These are phyloP conservation scores for Chaetoceros tenuissimus DNA, from an alignment of 108 stramenopile species.

Conservation along the genomic window DNA sequence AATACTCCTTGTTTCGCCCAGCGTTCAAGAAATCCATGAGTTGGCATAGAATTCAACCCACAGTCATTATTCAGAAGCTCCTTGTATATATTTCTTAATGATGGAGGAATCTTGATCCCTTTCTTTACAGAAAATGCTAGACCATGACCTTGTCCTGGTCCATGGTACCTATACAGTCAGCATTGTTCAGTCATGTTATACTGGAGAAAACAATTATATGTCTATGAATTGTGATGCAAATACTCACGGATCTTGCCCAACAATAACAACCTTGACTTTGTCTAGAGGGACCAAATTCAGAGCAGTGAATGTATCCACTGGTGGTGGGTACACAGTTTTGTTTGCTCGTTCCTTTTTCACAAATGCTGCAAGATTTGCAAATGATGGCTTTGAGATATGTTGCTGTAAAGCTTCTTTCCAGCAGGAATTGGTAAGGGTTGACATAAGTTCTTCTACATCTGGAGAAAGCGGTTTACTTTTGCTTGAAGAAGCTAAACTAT, in stretches of 20 bases:
- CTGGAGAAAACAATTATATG: no score
- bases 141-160: conserved; percentile 79
- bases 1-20: conserved; percentile 97
- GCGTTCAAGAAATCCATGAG: conserved; percentile 59
- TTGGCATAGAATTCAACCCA: conserved; percentile 27
- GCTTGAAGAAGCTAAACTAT: no score
- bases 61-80: conserved; percentile 52
- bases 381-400: background rate
- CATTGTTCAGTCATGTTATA: no score
- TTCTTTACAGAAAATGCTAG: conserved; percentile 84
- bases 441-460: background rate
- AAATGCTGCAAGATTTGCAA: conserved; percentile 16
- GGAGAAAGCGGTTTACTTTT: no score
- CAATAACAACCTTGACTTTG: conserved; percentile 82
- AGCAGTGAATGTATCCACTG: conserved; percentile 76
- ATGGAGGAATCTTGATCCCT: conserved; percentile 79
- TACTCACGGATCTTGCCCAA: conserved; percentile 99
- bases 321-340: conserved; percentile 77
- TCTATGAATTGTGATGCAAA: no score
- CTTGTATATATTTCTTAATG: conserved; percentile 89
- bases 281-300: conserved; percentile 80
- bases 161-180: no score
- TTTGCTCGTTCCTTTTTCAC: conserved; percentile 12
- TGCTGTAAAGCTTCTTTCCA: conserved; percentile 3
- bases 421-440: background rate